Percentiles rank a stretch among this genome's conserved stretches.
Conservation (phyloP, 2,329 filamentous ascomycete species). For the Chrysoporthe cubensis region DNA sequence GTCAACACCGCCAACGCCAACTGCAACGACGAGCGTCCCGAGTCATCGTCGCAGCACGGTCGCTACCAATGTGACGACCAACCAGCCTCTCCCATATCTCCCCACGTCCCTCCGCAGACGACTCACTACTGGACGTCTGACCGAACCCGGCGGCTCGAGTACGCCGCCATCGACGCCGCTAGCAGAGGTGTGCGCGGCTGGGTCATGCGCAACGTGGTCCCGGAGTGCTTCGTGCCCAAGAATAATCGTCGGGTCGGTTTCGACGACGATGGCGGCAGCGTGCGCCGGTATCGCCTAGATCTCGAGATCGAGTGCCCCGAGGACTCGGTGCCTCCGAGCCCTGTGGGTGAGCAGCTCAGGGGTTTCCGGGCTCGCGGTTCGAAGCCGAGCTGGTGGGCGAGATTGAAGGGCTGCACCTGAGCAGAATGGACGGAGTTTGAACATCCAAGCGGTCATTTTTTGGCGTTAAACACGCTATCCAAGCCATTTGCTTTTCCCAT, state of each 20-base stretch:
- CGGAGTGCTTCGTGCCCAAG: conserved; percentile 62
- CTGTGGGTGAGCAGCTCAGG: conserved; percentile 24
- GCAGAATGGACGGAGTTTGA: not conserved
- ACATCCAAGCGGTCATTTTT: not conserved
- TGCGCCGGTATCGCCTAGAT: conserved; percentile 64
- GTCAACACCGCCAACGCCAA: conserved; percentile 25
- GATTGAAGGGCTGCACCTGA: conserved; percentile 18
- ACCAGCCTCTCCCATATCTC: conserved; percentile 36
- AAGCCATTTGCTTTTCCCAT: not conserved
- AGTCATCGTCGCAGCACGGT: conserved; percentile 33
- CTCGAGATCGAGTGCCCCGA: conserved; percentile 46
- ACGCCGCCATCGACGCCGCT: conserved; percentile 68
- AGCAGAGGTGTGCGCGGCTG: conserved; percentile 64
- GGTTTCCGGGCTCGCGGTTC: conserved; percentile 23
- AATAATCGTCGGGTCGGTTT: conserved; percentile 56
- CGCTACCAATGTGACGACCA: conserved; percentile 19
- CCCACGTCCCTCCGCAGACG: conserved; percentile 56
- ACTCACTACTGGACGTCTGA: conserved; percentile 72
- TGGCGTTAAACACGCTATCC: not conserved
- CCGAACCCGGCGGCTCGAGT: conserved; percentile 64
- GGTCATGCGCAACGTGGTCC: conserved; percentile 60
- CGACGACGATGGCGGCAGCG: conserved; percentile 66
- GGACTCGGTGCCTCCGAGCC: conserved; percentile 30
- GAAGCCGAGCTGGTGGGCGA: conserved; percentile 21
- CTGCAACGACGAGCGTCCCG: not conserved